Evolutionary conservation across 2,329 filamentous ascomycete genomes (phyloP), one percentile per base, ranked within the genome.

Genomic region (Penicillium sp.): DNA sequence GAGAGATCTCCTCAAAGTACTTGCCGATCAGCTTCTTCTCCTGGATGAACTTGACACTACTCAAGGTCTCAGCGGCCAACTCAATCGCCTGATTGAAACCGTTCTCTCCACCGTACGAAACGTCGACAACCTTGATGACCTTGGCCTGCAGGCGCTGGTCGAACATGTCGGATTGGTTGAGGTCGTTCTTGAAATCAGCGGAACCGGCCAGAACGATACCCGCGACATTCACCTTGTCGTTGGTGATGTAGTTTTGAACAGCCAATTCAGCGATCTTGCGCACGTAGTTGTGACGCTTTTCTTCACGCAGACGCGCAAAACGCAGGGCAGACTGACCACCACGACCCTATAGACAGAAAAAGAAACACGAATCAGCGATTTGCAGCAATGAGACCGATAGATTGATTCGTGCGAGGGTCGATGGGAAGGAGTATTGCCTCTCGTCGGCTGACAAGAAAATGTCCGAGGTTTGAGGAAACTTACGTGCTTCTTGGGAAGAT

Each of bases 41-140:
- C 74, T 98, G 93, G 70, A 98, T 96, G 72, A 98, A 98, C 76
- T 98, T 98, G 81, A 98, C 93, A 68, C 97, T 98, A 73, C 90
- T 88, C 41, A 98, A 81, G 6, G 93, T 98, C 78, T 98, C 94
- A 6, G 90, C 82, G 26, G 93, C 86, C 63, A 98, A 74, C 68
- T 98, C 93, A 56, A 98, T 98, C 51, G 93, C 93, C 76, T 98
- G 94, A 77, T 98, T 98, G 81, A 98, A 98, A 40, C 93, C 93
- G 77, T 97, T 97, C 76, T 98, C 94, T 61, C 93, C 93, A 70
- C 93, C 93, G 65, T 98, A 98, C 11, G 91, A 97, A 39, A 98
- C 94, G 70, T 98, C 93, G 33, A 98, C 94, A 39, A 98, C 88
- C 76, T 98, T 98, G 81, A 98, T 97, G 65, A 98, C 93, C 80